phyloP scores from a whole-genome alignment of 805 yeast species.

The Cephaloascus albidus region DNA sequence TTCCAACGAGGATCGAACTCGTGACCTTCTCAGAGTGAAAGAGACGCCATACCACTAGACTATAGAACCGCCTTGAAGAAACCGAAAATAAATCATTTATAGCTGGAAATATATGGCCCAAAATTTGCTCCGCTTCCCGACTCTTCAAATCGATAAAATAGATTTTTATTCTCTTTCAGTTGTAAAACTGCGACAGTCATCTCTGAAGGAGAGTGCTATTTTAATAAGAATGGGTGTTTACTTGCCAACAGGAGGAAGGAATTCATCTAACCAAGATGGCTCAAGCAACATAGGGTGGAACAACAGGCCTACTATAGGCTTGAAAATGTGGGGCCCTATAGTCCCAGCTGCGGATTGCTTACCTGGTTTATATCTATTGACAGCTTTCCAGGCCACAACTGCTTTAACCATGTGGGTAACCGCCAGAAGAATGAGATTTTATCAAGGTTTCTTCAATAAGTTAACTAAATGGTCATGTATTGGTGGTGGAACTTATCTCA shows the following conservation, averaged over 20 bases:
- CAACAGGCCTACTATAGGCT: conserved; percentile 45
- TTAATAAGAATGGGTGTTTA: neutral
- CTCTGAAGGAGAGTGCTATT: too few relatives aligned
- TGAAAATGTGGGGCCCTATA: conserved; percentile 59
- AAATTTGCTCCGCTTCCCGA: too few relatives aligned
- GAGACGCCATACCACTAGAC: conserved; percentile 14
- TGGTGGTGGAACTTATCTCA: conserved; percentile 32
- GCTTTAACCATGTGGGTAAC: conserved; percentile 28
- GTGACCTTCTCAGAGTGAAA: conserved; percentile 12
- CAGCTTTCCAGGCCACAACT: conserved; percentile 42
- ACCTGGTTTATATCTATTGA: conserved; percentile 40
- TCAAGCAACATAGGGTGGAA: neutral
- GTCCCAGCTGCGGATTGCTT: conserved; percentile 65
- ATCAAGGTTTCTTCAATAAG: conserved; percentile 18
- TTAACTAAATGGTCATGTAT: conserved; percentile 1
- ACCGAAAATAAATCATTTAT: too few relatives aligned
- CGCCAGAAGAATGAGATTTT: conserved; percentile 6
- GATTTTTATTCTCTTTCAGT: too few relatives aligned
- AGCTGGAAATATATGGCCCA: too few relatives aligned
- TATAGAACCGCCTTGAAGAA: conserved; percentile 9
- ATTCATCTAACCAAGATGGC: neutral
- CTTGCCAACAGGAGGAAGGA: neutral
- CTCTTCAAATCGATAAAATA: too few relatives aligned
- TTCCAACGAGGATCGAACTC: conserved; percentile 13
- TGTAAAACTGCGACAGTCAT: too few relatives aligned